Evolutionary conservation across 805 yeast species (phyloP), one percentile per base, ranked within the genome.

Genomic region (Candida nanaspora): DNA sequence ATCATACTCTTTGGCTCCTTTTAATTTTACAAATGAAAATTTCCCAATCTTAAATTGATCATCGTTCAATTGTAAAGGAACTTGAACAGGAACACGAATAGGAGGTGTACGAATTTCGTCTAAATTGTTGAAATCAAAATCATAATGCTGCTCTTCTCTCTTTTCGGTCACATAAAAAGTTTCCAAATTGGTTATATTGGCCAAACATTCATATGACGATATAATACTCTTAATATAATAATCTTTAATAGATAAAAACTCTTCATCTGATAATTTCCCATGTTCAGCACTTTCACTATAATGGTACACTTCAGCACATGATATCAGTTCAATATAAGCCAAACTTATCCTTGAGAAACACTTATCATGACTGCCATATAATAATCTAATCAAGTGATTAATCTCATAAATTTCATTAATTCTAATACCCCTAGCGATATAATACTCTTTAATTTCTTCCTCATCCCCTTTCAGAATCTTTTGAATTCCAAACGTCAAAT

Each of bases 401-500:
- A 37, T 6, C 8, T 28, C 28, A 37, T 37, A 37, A 6, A 23
- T 20, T 11, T 23, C 37, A 15, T 23, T 34, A 9, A 16, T 23
- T 16, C 47, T 35, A 23, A 44, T 30, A 14, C 41, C 48, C 31
- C 44, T 44, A 11, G 39, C 21, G 3, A 16, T 33, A 32, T 42
- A 47, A 28, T 43, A 42, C n/a, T 46, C 45, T 2, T 33, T 21
- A 16, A 43, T 31, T 9, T 45, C 46, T 11, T 21, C 22, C 16
- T 31, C 30, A 10, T 15, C 19, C 2, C 16, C 21, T 18, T 19
- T 18, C 6, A 44, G 23, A 18, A 51, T 29, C 6, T 46, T 34
- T 14, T 41, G 29, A 18, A 48, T 43, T 1, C 58, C 52, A 23
- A 49, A 50, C 13, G 52, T 41, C 39, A 55, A 37, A 30, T 57